These are phyloP conservation scores for Colletotrichum sp. DNA, from an alignment of 2,329 filamentous ascomycete species.

Conservation along the genomic window DNA sequence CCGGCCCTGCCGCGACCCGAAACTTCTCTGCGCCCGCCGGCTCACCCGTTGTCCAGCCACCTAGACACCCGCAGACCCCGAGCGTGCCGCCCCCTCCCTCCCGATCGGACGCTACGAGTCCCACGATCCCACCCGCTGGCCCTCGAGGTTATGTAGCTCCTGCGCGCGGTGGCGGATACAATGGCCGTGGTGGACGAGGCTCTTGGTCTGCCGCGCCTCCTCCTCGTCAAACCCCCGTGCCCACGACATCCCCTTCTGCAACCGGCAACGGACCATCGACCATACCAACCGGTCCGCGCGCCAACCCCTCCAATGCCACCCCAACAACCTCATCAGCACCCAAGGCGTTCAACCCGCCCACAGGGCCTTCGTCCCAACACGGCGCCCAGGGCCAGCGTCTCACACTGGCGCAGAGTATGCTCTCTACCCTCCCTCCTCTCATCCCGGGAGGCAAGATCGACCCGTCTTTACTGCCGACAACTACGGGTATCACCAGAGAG, in stretches of 20 bases:
- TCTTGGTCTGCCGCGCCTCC: slow-evolving; percentile 39
- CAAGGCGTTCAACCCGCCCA: slow-evolving; percentile 62
- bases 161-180: slow-evolving; percentile 46
- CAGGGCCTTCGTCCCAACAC: slow-evolving; percentile 52
- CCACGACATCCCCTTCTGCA: slow-evolving; percentile 43
- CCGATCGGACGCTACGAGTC: slow-evolving; percentile 46
- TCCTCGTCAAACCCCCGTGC: slow-evolving; percentile 32
- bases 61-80: slow-evolving; percentile 38
- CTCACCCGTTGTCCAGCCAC: slow-evolving; percentile 36
- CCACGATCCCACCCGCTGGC: slow-evolving; percentile 56
- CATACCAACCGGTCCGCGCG: slow-evolving; percentile 56
- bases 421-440: slow-evolving; percentile 55
- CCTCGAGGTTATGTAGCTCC: slow-evolving; percentile 58
- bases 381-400: slow-evolving; percentile 38
- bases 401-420: slow-evolving; percentile 56
- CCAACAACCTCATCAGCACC: slow-evolving; percentile 38
- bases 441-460: slow-evolving; percentile 62
- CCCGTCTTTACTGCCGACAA: slow-evolving; percentile 44
- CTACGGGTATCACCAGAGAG: slow-evolving; percentile 55
- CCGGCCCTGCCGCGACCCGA: slow-evolving; percentile 43
- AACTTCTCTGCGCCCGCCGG: slow-evolving; percentile 42
- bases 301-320: slow-evolving; percentile 36
- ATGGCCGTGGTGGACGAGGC: slow-evolving; percentile 49
- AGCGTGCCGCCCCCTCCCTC: slow-evolving; percentile 30
- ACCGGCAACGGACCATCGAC: slow-evolving; percentile 36